phyloP scores from a whole-genome alignment of 169 alveolate genomes.

The Miamiensis avidus region DNA sequence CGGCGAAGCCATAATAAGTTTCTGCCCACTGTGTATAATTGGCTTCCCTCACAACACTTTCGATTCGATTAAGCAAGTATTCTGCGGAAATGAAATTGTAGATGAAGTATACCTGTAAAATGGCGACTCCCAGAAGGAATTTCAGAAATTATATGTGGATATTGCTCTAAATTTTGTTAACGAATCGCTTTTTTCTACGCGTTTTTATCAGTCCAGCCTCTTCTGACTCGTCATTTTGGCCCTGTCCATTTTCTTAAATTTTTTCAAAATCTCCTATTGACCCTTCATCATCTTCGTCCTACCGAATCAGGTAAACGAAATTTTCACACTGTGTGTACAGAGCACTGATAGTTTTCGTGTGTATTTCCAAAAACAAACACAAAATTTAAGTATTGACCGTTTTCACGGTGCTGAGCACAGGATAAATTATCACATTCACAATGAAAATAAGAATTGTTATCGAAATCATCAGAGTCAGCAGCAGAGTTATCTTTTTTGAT shows the following conservation, averaged over 20 bases:
- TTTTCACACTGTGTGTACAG: neutral
- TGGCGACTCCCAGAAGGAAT: neutral
- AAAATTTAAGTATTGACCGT: neutral
- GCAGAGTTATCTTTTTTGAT: neutral
- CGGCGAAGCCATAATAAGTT: neutral
- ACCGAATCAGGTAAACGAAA: neutral
- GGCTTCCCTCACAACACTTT: neutral
- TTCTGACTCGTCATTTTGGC: neutral
- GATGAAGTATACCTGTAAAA: neutral
- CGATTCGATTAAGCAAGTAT: neutral
- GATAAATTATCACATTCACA: neutral
- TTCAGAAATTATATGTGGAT: too few relatives aligned
- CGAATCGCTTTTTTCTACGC: neutral
- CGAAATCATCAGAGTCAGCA: neutral
- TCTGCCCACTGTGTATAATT: neutral
- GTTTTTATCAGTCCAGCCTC: neutral
- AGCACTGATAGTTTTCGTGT: neutral
- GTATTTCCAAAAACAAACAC: neutral
- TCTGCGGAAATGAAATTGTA: neutral
- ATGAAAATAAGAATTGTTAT: neutral
- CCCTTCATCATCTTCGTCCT: neutral
- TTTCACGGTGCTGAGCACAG: neutral
- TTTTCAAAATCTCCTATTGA: neutral
- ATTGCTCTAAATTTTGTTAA: neutral
- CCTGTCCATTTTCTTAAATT: neutral